Evolutionary conservation across 1,139 yeast species (phyloP).

Genomic region (Blastobotrys proliferans): DNA sequence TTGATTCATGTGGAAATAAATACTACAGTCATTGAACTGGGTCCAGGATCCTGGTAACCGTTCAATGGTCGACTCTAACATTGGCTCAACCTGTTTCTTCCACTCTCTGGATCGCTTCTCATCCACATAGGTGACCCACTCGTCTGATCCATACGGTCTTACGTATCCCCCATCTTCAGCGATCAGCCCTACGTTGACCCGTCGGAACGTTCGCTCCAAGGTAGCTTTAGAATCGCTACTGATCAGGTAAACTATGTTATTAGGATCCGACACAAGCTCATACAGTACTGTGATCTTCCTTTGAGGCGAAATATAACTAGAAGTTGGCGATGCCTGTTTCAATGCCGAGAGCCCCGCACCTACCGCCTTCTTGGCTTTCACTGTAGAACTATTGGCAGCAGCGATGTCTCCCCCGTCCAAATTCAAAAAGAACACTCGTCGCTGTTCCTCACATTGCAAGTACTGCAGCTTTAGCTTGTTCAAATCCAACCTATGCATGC

Average conservation of each 20-base stretch:
- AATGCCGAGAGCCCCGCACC: background rate
- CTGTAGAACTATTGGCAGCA: background rate
- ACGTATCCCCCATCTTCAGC: slow-evolving; percentile 86
- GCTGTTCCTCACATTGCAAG: slow-evolving; percentile 13
- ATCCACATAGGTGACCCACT: slow-evolving; percentile 66
- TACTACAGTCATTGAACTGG: slow-evolving; percentile 69
- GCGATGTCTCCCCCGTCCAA: slow-evolving; percentile 22
- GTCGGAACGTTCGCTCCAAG: slow-evolving; percentile 62
- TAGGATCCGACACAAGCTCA: slow-evolving; percentile 48
- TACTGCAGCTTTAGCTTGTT: slow-evolving; percentile 24
- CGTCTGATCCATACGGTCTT: slow-evolving; percentile 37
- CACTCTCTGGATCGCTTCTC: slow-evolving; percentile 47
- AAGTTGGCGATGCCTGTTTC: slow-evolving; percentile 16
- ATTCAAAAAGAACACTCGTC: slow-evolving; percentile 35
- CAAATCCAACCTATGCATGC: slow-evolving; percentile 30
- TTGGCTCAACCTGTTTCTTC: slow-evolving; percentile 57
- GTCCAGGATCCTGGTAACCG: slow-evolving; percentile 75
- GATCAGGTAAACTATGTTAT: slow-evolving; percentile 66
- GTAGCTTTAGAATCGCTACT: slow-evolving; percentile 61
- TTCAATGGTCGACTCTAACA: slow-evolving; percentile 66
- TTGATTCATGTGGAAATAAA: slow-evolving; percentile 51
- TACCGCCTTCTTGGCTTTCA: background rate
- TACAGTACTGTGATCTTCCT: slow-evolving; percentile 37
- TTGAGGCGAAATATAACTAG: slow-evolving; percentile 31
- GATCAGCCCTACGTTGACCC: slow-evolving; percentile 70